Conservation (phyloP, 352 stramenopile species). For the Phytopythium oedochilum region DNA sequence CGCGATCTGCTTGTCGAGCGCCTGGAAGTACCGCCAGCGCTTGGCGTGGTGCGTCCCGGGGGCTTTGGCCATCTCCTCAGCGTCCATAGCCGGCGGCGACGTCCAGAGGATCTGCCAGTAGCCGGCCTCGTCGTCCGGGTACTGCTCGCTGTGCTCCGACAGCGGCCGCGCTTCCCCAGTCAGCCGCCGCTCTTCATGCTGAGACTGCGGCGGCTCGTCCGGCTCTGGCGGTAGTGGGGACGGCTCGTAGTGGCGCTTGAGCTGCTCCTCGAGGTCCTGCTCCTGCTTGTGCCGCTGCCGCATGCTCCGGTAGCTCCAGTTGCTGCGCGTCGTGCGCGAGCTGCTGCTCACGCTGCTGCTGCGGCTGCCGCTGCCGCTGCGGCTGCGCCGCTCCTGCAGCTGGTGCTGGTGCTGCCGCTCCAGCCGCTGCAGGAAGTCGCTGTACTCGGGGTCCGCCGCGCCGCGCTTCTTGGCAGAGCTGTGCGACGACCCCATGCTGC, state of each 20-base stretch:
- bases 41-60: neutral
- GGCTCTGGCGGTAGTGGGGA: neutral
- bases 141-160: neutral
- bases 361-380: neutral
- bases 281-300: neutral
- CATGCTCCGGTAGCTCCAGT: conserved; percentile 3
- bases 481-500: conserved; percentile 1
- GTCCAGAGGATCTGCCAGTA: conserved; percentile 1
- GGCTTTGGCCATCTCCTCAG: neutral
- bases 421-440: conserved; percentile 1
- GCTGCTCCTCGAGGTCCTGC: conserved; percentile 2
- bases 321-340: neutral
- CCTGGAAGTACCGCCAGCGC: conserved; percentile 2
- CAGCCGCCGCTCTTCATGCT: neutral
- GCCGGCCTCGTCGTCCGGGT: neutral
- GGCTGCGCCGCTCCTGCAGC: neutral
- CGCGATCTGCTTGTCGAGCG: neutral
- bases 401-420: conserved; percentile 1
- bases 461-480: conserved; percentile 1
- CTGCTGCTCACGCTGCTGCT: neutral
- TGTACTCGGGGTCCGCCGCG: conserved; percentile 1
- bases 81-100: neutral
- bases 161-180: neutral
- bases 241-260: neutral
- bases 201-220: neutral